phyloP scores from a whole-genome alignment of 495 filamentous ascomycete species.

The Podospora australis region DNA sequence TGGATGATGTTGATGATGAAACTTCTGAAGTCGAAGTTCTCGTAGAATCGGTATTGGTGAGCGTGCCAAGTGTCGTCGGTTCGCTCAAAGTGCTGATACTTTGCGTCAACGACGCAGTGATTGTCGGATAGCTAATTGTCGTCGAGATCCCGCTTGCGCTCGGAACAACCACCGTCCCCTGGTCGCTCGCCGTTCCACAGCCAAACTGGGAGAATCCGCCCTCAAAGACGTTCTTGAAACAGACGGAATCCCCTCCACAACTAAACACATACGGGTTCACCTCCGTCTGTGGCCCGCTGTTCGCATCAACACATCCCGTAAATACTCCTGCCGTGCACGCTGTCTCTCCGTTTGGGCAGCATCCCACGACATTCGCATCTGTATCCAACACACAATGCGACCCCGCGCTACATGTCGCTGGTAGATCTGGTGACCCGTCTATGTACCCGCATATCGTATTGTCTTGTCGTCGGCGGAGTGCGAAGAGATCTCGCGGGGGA shows the following conservation, averaged over 20 bases:
- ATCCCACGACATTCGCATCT: constrained; percentile 39
- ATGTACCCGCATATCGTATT: constrained; percentile 46
- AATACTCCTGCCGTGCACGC: constrained; percentile 42
- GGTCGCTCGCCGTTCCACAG: constrained; percentile 38
- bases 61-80: constrained; percentile 32
- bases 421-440: constrained; percentile 34
- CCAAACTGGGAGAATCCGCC: constrained; percentile 45
- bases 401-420: constrained; percentile 43
- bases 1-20: constrained; percentile 9
- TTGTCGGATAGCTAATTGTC: constrained; percentile 22
- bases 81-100: constrained; percentile 23
- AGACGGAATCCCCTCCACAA: constrained; percentile 37
- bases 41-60: constrained; percentile 8
- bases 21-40: constrained; percentile 6
- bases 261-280: constrained; percentile 45
- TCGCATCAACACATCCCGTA: constrained; percentile 42
- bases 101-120: constrained; percentile 28
- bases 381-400: constrained; percentile 45
- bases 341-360: constrained; percentile 40
- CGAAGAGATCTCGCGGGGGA: constrained; percentile 28
- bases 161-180: constrained; percentile 36
- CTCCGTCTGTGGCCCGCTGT: constrained; percentile 40
- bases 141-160: constrained; percentile 31
- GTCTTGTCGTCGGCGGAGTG: constrained; percentile 31
- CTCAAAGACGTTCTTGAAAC: constrained; percentile 41